A percentile compares a stretch with the other conserved stretches of the same genome.
Evolutionary conservation across 495 filamentous ascomycete genomes (phyloP).

Genomic region (Penicillium cataractarum): DNA sequence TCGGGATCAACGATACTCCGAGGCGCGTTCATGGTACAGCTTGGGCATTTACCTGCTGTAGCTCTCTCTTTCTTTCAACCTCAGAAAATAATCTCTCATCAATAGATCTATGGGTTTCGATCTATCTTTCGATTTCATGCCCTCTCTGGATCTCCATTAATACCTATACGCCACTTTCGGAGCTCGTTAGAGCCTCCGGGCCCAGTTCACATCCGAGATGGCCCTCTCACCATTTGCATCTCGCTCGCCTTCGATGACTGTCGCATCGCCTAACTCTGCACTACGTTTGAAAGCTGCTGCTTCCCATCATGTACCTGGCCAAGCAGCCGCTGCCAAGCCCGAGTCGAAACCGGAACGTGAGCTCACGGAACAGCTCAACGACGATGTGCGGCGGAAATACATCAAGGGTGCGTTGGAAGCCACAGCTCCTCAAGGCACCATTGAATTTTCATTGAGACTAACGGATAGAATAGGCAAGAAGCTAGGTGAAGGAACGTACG

Average conservation of each 20-base stretch:
- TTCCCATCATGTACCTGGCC: conserved; percentile 30
- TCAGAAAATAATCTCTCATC: too few species aligned
- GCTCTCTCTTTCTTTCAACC: neutral
- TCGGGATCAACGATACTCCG: conserved; percentile 47
- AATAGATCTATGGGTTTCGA: neutral
- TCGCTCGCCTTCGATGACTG: conserved; percentile 36
- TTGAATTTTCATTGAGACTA: neutral
- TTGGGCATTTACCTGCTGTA: neutral
- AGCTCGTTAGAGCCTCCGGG: neutral
- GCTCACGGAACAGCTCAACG: conserved; percentile 85
- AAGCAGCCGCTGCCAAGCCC: conserved; percentile 17
- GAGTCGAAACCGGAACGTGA: conserved; percentile 51
- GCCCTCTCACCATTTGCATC: conserved; percentile 49
- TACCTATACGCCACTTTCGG: neutral
- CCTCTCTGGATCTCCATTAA: neutral
- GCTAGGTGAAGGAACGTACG: conserved; percentile 96
- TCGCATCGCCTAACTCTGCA: conserved; percentile 39
- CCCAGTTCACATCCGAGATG: conserved; percentile 32
- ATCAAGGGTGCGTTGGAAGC: conserved; percentile 66
- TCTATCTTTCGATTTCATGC: neutral
- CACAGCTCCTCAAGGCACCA: neutral
- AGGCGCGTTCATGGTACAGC: conserved; percentile 3
- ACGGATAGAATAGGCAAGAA: conserved; percentile 64
- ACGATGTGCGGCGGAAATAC: conserved; percentile 83
- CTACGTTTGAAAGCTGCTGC: conserved; percentile 43